Percentiles rank a stretch among this genome's conserved stretches.
phyloP scores from a whole-genome alignment of 2,329 filamentous ascomycete species.

The Colletotrichum godetiae region DNA sequence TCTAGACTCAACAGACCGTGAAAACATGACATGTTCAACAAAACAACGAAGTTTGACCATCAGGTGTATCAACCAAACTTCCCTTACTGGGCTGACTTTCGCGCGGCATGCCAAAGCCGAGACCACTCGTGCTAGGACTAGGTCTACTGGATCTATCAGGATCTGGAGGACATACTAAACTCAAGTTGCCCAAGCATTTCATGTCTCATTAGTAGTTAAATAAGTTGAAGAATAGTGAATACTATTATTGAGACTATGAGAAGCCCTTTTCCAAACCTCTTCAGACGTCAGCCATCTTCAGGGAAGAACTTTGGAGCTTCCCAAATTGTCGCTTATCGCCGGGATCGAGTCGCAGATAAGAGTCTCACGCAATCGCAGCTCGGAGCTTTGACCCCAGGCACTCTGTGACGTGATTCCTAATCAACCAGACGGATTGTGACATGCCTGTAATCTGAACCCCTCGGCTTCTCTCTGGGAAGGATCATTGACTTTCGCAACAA shows the following conservation, averaged over 20 bases:
- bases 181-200: neutral
- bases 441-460: neutral
- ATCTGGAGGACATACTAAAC: neutral
- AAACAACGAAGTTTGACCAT: too few relatives aligned
- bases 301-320: constrained; percentile 87
- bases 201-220: neutral
- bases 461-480: neutral
- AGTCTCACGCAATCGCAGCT: constrained; percentile 15
- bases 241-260: too few relatives aligned
- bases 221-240: too few relatives aligned
- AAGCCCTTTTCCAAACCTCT: too few relatives aligned
- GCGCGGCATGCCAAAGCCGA: constrained; percentile 58
- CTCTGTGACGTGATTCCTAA: constrained; percentile 18
- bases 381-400: constrained; percentile 28
- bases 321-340: constrained; percentile 17
- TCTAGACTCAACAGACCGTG: neutral
- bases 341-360: constrained; percentile 21
- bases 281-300: constrained; percentile 62
- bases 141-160: neutral
- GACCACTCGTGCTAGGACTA: neutral
- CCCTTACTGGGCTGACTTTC: constrained; percentile 70
- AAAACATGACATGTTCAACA: too few relatives aligned
- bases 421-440: neutral
- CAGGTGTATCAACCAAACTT: too few relatives aligned
- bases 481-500: neutral